A percentile compares a stretch with the other conserved stretches of the same genome.
Conservation (phyloP, 192 early-diverging fungal genomes). For the Haplosporangium gracile region DNA sequence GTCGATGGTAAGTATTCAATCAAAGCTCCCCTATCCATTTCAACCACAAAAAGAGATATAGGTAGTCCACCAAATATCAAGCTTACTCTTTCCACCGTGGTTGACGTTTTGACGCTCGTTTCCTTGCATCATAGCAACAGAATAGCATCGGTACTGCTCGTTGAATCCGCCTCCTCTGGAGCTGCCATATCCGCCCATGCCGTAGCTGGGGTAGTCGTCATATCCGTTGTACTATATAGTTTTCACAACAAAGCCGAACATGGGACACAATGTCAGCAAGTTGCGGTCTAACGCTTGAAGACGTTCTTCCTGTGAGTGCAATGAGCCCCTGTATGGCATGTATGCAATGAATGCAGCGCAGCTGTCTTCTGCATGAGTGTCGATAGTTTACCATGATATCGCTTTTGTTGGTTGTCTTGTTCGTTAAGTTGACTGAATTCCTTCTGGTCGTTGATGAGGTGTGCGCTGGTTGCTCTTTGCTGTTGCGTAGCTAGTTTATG, state of each 20-base stretch:
- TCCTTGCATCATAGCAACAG: slow-evolving; percentile 77
- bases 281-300: not conserved
- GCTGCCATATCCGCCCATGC: slow-evolving; percentile 43
- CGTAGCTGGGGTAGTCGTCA: slow-evolving; percentile 43
- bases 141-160: slow-evolving; percentile 76
- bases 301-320: too few relatives aligned
- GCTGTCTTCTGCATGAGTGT: too few relatives aligned
- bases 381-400: too few relatives aligned
- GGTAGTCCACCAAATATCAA: not conserved
- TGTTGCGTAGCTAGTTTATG: too few relatives aligned
- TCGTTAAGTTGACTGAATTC: too few relatives aligned
- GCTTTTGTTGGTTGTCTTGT: too few relatives aligned
- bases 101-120: slow-evolving; percentile 81
- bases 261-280: not conserved
- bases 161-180: slow-evolving; percentile 57
- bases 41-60: not conserved
- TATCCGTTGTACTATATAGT: slow-evolving; percentile 48
- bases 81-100: slow-evolving; percentile 85
- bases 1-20: not conserved
- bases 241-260: not conserved
- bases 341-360: too few relatives aligned
- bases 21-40: not conserved
- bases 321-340: too few relatives aligned
- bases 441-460: too few relatives aligned
- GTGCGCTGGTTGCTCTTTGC: too few relatives aligned